Conservation (phyloP, 1,284 basidiomycete species). For the Cutaneotrichosporon sp. region DNA sequence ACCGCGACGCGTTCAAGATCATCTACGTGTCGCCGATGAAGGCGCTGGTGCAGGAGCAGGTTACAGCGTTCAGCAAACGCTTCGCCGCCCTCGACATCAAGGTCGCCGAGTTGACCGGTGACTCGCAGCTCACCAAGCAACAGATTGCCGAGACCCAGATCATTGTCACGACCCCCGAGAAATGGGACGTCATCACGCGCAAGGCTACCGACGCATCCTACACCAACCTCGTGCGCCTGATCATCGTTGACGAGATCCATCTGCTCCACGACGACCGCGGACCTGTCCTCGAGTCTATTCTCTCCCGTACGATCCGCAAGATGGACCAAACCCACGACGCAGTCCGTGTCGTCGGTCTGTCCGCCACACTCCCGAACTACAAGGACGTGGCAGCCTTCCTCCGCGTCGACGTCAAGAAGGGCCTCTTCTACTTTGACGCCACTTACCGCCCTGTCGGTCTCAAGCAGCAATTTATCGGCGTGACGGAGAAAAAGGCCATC, state of each 20-base stretch:
- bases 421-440: slow-evolving; percentile 96
- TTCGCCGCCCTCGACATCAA: slow-evolving; percentile 78
- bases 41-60: slow-evolving; percentile 95
- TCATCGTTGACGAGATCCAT: slow-evolving; percentile 99
- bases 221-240: slow-evolving; percentile 91
- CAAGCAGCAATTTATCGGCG: slow-evolving; percentile 94
- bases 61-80: slow-evolving; percentile 85
- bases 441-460: slow-evolving; percentile 90
- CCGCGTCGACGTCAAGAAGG: slow-evolving; percentile 86
- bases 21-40: slow-evolving; percentile 99
- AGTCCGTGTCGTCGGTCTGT: slow-evolving; percentile 91
- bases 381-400: slow-evolving; percentile 98
- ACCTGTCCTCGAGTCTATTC: slow-evolving; percentile 89
- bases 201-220: slow-evolving; percentile 97
- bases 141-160: slow-evolving; percentile 97
- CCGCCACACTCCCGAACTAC: slow-evolving; percentile 96
- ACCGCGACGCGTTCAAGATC: slow-evolving; percentile 91
- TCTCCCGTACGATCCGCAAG: slow-evolving; percentile 85
- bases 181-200: slow-evolving; percentile 99
- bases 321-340: slow-evolving; percentile 95
- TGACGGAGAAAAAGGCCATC: slow-evolving; percentile 99
- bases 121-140: slow-evolving; percentile 96
- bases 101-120: slow-evolving; percentile 94
- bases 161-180: slow-evolving; percentile 98
- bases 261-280: slow-evolving; percentile 97